Evolutionary conservation across 176 grass and related monocot genomes (phyloP).

Genomic region (Triticum aestivum): DNA sequence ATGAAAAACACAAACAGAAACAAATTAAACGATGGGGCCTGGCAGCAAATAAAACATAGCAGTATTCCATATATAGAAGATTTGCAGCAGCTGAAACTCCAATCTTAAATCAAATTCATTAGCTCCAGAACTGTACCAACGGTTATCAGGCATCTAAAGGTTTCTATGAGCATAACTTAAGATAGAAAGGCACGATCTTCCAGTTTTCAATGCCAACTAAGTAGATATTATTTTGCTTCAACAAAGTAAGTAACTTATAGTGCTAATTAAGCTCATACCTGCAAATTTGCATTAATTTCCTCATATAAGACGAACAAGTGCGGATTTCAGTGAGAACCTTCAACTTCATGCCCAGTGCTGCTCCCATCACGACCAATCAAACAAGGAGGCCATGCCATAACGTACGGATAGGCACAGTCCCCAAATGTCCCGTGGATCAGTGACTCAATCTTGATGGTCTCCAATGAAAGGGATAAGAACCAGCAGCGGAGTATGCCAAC

Average conservation of each 20-base stretch:
- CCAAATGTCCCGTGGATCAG: not conserved
- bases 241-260: not conserved
- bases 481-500: not conserved
- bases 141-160: not conserved
- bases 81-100: not conserved
- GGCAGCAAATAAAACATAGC: not conserved
- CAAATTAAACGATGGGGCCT: not conserved
- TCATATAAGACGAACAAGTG: not conserved
- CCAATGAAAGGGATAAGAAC: not conserved
- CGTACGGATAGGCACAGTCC: not conserved
- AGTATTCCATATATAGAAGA: not conserved
- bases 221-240: not conserved
- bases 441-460: not conserved
- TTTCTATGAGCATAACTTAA: not conserved
- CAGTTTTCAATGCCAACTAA: not conserved
- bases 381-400: not conserved
- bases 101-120: not conserved
- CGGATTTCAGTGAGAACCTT: not conserved
- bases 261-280: not conserved
- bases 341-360: not conserved
- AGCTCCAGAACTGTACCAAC: not conserved
- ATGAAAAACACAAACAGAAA: not conserved
- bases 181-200: not conserved
- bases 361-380: not conserved
- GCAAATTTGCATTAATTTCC: not conserved